Evolutionary conservation across 352 stramenopile species (phyloP).

Genomic region (Pythium coloratum): DNA sequence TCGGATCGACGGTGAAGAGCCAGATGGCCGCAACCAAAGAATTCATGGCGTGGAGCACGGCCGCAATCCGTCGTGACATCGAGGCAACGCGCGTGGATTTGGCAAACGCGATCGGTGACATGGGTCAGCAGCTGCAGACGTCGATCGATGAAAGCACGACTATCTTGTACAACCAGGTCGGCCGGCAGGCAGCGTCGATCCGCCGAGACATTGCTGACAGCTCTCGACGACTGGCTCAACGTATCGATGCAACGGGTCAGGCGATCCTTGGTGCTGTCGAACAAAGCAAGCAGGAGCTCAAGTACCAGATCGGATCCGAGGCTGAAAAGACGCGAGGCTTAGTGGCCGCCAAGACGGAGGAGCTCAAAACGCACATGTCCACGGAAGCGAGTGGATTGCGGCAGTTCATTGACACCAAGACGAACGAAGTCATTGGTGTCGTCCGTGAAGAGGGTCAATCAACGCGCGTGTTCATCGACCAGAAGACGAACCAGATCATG

Average conservation of each 20-base stretch:
- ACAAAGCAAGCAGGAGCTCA: constrained; percentile 17
- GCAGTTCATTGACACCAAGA: constrained; percentile 8
- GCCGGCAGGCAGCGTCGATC: neutral
- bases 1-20: constrained; percentile 1
- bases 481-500: constrained; percentile 7
- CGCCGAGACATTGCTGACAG: constrained; percentile 9
- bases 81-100: neutral
- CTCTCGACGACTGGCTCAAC: neutral
- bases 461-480: constrained; percentile 2
- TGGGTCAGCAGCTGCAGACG: neutral
- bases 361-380: constrained; percentile 12
- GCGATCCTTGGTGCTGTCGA: constrained; percentile 5
- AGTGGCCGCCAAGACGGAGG: constrained; percentile 2
- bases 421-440: constrained; percentile 8
- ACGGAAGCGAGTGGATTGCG: constrained; percentile 1
- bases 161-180: constrained; percentile 1
- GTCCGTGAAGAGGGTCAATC: constrained; percentile 6
- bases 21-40: neutral
- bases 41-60: constrained; percentile 3
- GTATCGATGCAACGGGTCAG: neutral
- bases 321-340: constrained; percentile 3
- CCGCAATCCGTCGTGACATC: constrained; percentile 8
- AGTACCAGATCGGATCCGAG: constrained; percentile 18
- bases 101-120: neutral
- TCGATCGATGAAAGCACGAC: constrained; percentile 9